A percentile compares a stretch with the other conserved stretches of the same genome.
Conservation (phyloP, 352 stramenopile species). For the Pythium plurisporium region DNA sequence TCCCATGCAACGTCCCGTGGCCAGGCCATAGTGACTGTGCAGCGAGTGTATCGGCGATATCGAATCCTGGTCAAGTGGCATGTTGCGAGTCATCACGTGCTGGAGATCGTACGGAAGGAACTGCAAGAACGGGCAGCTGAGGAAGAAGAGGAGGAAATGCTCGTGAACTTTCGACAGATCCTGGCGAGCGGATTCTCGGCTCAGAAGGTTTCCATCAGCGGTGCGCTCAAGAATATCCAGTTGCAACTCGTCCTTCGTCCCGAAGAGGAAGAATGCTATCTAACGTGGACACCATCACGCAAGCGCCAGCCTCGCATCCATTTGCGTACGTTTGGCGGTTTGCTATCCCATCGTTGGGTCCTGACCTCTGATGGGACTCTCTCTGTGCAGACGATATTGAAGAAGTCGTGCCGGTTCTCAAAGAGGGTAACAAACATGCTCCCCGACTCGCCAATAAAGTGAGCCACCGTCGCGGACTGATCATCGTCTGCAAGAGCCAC, state of each 20-base stretch:
- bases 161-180: slow-evolving; percentile 48
- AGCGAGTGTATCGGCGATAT: slow-evolving; percentile 40
- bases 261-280: slow-evolving; percentile 47
- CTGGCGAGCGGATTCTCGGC: slow-evolving; percentile 50
- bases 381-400: slow-evolving; percentile 48
- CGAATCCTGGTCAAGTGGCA: slow-evolving; percentile 39
- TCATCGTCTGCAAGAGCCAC: slow-evolving; percentile 65
- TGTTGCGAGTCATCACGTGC: slow-evolving; percentile 29
- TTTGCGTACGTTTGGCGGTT: slow-evolving; percentile 38
- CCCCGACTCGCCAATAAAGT: slow-evolving; percentile 57
- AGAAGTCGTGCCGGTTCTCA: slow-evolving; percentile 45
- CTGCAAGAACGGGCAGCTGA: slow-evolving; percentile 20
- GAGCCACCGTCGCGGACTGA: slow-evolving; percentile 51
- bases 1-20: neutral
- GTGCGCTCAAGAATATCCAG: slow-evolving; percentile 58
- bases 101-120: slow-evolving; percentile 35
- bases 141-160: slow-evolving; percentile 40
- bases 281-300: slow-evolving; percentile 69
- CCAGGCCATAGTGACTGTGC: slow-evolving; percentile 13
- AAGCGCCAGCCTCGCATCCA: slow-evolving; percentile 61
- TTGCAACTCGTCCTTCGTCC: slow-evolving; percentile 45
- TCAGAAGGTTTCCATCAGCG: slow-evolving; percentile 68
- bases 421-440: slow-evolving; percentile 46
- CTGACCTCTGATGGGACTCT: neutral
- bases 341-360: neutral